These are phyloP conservation scores for Ogataea allantospora DNA, from an alignment of 805 yeast species.

Conservation along the genomic window DNA sequence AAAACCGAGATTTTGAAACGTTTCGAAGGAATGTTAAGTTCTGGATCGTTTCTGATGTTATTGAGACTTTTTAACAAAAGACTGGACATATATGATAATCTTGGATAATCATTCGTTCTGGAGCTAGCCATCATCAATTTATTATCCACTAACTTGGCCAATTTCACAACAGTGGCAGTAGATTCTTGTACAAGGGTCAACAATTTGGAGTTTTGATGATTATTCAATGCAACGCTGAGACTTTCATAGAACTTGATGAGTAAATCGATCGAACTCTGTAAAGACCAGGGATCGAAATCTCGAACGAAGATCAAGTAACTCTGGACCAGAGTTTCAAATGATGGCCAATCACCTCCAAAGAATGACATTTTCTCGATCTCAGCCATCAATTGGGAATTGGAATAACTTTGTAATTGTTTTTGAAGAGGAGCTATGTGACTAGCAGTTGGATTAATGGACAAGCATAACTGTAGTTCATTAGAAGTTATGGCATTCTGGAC, in stretches of 20 bases:
- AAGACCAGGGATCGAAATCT: constrained; percentile 57
- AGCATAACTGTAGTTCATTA: constrained; percentile 12
- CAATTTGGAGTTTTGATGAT: constrained; percentile 40
- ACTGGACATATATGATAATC: constrained; percentile 48
- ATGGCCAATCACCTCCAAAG: constrained; percentile 38
- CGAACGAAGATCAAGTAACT: constrained; percentile 44
- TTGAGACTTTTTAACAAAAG: constrained; percentile 49
- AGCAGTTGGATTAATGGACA: constrained; percentile 26
- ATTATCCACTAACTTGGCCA: constrained; percentile 42
- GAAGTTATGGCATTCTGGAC: constrained; percentile 10
- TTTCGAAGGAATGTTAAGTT: constrained; percentile 33
- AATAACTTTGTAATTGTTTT: constrained; percentile 20
- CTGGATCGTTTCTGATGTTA: constrained; percentile 46
- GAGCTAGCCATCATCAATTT: constrained; percentile 39
- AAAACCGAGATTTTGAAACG: constrained; percentile 44
- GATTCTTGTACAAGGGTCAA: constrained; percentile 39
- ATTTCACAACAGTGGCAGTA: constrained; percentile 41
- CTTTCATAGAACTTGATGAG: constrained; percentile 46
- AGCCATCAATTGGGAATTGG: constrained; percentile 24
- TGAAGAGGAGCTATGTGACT: constrained; percentile 29
- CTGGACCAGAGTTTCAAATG: constrained; percentile 44
- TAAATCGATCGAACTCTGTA: constrained; percentile 53
- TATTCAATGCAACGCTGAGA: constrained; percentile 48
- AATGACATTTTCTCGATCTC: constrained; percentile 30
- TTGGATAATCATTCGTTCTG: constrained; percentile 35